Base-by-base conservation (phyloP, 257 asterid species). In the Plantago ovata region DNA sequence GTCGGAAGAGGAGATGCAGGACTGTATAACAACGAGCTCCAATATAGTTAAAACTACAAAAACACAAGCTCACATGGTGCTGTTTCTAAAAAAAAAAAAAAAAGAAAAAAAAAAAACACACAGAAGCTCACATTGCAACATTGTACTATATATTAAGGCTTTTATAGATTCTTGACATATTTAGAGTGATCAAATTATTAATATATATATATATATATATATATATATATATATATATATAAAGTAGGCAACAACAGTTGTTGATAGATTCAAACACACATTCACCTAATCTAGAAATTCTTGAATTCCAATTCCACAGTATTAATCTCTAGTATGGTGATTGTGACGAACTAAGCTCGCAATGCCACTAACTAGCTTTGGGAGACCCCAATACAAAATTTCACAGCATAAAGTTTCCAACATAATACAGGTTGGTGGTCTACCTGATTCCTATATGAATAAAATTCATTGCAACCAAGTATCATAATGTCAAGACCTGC, bases 401-500 rank as follows among this genome's bases (percentile, higher is more conserved):
- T 57, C n/a, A 46, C 22, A 53, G n/a, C 23, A 40, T 15, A 47
- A 11, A 69, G 14, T 43, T 60, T n/a, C 55, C 66, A 46, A 56
- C 54, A 56, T 42, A 60, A 23, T 24, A 48, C 28, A 33, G 60
- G 48, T 49, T 58, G 64, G 62, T 8, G 20, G 58, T 69, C 64
- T 73, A 85, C 98, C 98, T 83, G 95, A 70, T 87, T 77, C 73
- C 98, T 84, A 62, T 87, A 91, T 19, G 98, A 92, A 73, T 92
- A 87, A 72, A 92, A 92, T 69, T 88, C 96, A 47, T 92, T 92
- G 82, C 98, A 72, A 38, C 96, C 96, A 64, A 92, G 68, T 70
- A 92, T 87, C 49, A 91, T 85, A 55, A 92, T 88, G 65, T 88
- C 95, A 57, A 88, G 83, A 72, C 98, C 95, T 92, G 96, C 84